Percentiles rank a stretch among this genome's conserved stretches.
phyloP scores from a whole-genome alignment of 2,329 filamentous ascomycete genomes.

The Plenodomus lindquistii region DNA sequence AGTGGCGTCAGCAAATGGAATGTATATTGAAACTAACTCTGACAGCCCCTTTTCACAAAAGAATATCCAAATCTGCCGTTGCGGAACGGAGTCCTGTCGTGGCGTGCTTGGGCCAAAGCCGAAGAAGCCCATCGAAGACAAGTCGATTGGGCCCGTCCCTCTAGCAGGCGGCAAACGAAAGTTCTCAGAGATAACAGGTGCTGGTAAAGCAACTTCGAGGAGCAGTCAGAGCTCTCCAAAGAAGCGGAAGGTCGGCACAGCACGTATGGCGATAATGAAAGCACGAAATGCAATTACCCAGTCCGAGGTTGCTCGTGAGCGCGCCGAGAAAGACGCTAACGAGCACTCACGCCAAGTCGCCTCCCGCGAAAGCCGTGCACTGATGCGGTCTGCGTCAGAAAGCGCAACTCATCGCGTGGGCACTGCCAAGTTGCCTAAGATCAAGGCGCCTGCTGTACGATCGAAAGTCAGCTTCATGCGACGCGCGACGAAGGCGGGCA shows the following conservation, averaged over 20 bases:
- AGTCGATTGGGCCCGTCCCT: slow-evolving; percentile 32
- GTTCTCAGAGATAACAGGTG: slow-evolving; percentile 32
- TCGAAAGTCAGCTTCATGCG: slow-evolving; percentile 20
- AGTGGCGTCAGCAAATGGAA: slow-evolving; percentile 24
- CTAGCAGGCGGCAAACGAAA: slow-evolving; percentile 43
- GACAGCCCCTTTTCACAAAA: slow-evolving; percentile 55
- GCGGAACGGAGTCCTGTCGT: slow-evolving; percentile 63
- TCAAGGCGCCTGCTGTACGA: slow-evolving; percentile 16
- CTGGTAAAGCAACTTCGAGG: slow-evolving; percentile 22
- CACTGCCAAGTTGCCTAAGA: slow-evolving; percentile 9
- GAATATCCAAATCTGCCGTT: slow-evolving; percentile 67
- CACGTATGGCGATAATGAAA: slow-evolving; percentile 25
- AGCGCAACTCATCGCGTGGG: slow-evolving; percentile 15
- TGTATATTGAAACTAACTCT: neutral
- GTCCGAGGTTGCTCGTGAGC: slow-evolving; percentile 25
- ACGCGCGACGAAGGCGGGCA: slow-evolving; percentile 24
- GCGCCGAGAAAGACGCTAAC: slow-evolving; percentile 30
- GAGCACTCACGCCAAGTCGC: slow-evolving; percentile 34
- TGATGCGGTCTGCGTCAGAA: slow-evolving; percentile 27
- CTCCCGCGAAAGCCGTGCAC: slow-evolving; percentile 38
- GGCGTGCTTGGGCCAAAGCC: slow-evolving; percentile 63
- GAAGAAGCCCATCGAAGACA: slow-evolving; percentile 50
- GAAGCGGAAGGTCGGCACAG: slow-evolving; percentile 32
- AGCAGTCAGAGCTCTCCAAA: slow-evolving; percentile 34
- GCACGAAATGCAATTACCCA: slow-evolving; percentile 26